Evolutionary conservation across 805 yeast species (phyloP).

Genomic region (Myxozyma mucilagina): DNA sequence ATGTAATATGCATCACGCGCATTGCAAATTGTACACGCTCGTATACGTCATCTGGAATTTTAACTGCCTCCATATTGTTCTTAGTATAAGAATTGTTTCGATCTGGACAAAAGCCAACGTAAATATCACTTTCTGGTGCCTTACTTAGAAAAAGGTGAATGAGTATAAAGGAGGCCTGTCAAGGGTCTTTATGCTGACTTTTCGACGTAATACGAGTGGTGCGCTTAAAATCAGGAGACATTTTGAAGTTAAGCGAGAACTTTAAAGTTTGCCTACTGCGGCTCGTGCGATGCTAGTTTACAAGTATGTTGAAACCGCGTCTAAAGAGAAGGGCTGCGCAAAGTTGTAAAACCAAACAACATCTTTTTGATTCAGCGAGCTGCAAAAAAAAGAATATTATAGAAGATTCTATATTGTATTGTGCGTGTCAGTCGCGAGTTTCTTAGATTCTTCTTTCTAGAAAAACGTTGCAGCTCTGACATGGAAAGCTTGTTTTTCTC

Average conservation of each 20-base stretch:
- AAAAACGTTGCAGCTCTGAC: no score
- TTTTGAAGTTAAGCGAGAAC: neutral
- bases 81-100: neutral
- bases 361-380: no score
- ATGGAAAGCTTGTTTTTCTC: no score
- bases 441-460: no score
- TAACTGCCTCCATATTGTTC: neutral
- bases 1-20: constrained; percentile 13
- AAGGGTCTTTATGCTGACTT: neutral
- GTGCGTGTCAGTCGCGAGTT: no score
- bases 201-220: neutral
- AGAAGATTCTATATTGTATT: neutral
- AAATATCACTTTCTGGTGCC: no score
- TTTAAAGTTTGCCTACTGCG: neutral
- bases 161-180: neutral
- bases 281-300: neutral
- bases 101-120: no score
- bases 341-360: no score
- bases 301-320: neutral
- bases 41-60: constrained; percentile 8
- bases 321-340: no score
- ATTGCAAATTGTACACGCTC: constrained; percentile 8
- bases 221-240: neutral
- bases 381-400: neutral
- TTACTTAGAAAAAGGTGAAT: neutral